phyloP scores from a whole-genome alignment of 139 green algal species.

The Closterium sp. region DNA sequence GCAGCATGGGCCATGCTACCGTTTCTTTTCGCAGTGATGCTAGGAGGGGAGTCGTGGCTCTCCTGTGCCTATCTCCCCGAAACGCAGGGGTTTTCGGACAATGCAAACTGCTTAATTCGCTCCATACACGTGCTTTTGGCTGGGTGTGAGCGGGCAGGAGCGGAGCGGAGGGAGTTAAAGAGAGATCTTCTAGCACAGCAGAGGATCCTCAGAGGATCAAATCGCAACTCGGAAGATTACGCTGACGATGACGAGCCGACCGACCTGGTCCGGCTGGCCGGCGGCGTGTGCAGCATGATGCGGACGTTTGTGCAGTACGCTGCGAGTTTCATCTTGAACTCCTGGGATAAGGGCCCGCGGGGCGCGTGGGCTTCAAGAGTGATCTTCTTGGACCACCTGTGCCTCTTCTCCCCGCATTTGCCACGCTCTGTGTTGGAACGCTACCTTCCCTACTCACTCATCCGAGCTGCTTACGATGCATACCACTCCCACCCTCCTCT shows the following conservation, averaged over 20 bases:
- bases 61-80: not conserved
- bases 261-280: not conserved
- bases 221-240: not conserved
- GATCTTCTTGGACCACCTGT: conserved; percentile 45
- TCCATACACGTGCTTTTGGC: conserved; percentile 12
- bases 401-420: conserved; percentile 29
- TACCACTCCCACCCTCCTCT: conserved; percentile 23
- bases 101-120: conserved; percentile 23
- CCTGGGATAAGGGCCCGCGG: conserved; percentile 12
- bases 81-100: conserved; percentile 34
- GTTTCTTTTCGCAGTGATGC: conserved; percentile 37
- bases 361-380: not conserved
- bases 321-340: not conserved
- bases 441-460: conserved; percentile 31
- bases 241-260: conserved; percentile 17
- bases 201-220: not conserved
- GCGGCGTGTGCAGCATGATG: conserved; percentile 3
- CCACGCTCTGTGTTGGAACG: conserved; percentile 19
- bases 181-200: conserved; percentile 15
- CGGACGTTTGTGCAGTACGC: conserved; percentile 29
- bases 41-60: not conserved
- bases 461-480: conserved; percentile 24
- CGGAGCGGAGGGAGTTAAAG: conserved; percentile 12
- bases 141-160: not conserved
- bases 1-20: conserved; percentile 29